A percentile compares a stretch with the other conserved stretches of the same genome.
phyloP scores from a whole-genome alignment of 75 land plant genomes.

The Pinus taeda region DNA sequence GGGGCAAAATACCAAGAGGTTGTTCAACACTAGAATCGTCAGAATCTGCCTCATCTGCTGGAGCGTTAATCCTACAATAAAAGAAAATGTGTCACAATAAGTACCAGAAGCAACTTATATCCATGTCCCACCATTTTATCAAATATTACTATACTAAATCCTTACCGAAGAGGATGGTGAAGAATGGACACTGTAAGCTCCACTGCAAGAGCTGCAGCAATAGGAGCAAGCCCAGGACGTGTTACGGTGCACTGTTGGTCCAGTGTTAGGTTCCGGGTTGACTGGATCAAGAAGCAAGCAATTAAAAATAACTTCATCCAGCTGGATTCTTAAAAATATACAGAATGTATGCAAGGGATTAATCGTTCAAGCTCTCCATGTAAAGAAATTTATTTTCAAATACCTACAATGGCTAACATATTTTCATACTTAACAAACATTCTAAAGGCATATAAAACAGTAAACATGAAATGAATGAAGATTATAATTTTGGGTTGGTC shows the following conservation, averaged over 20 bases:
- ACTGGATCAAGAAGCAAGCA: constrained; percentile 50
- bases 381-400: neutral
- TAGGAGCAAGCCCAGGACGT: constrained; percentile 96
- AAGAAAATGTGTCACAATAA: neutral
- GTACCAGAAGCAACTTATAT: neutral
- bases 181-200: constrained; percentile 84
- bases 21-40: constrained; percentile 34
- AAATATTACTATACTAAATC: neutral
- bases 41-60: constrained; percentile 63
- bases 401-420: neutral
- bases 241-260: constrained; percentile 99
- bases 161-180: constrained; percentile 93
- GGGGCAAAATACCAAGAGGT: constrained; percentile 96
- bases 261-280: constrained; percentile 89
- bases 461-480: neutral
- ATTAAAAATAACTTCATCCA: neutral
- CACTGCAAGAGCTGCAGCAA: constrained; percentile 95
- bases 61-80: constrained; percentile 68
- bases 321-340: neutral
- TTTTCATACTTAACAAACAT: neutral
- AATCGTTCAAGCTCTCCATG: constrained; percentile 1
- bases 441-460: neutral
- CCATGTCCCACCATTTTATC: neutral
- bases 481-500: neutral
- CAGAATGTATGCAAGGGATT: neutral